Base-by-base conservation (phyloP, 306 rosid species). In the Pterocarpus macrocarpus region DNA sequence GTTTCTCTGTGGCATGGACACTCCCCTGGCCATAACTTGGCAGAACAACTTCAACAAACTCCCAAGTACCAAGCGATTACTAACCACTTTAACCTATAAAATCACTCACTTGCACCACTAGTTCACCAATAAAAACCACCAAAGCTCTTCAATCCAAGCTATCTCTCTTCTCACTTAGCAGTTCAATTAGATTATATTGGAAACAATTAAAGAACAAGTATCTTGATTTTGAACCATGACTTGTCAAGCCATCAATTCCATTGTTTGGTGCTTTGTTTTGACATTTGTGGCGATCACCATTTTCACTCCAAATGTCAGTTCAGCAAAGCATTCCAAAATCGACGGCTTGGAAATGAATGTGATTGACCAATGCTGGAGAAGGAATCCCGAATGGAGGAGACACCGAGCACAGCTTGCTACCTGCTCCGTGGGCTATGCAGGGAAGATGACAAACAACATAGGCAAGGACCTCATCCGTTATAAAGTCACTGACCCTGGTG, bases 281-380 rank as follows among this genome's bases (percentile, higher is more conserved):
- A 7, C 4, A 4, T 0, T 79, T 8, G 14, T 79, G 30, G 5
- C 33, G 2, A 5, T 73, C 45, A 7, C 2, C n/a, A 0, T 78
- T 73, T 78, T 78, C 22, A 34, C 0, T 58, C 32, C 80, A 45
- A 66, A 63, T 12, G 39, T 57, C 35, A 65, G 72, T 57, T 50
- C 4, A 15, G 41, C 71, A 2, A 73, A 73, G 13, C 66, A 58
- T 38, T 38, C 65, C 43, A 72, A 72, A 39, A 44, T 64, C 1
- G 34, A 8, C 53, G 71, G 83, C 14, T 8, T 77, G 32, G 7
- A 39, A 66, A 78, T 79, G 87, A 79, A 79, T 52, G 69, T 66
- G 45, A 84, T 79, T 5, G 81, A 84, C 39, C 61, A 16, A 69
- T 73, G 87, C 5, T 79, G 87, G 87, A 67, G 87, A 74, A 3